A percentile compares a stretch with the other conserved stretches of the same genome.
Conservation (phyloP, 768 basidiomycete genomes). For the Lentinula detonsa region DNA sequence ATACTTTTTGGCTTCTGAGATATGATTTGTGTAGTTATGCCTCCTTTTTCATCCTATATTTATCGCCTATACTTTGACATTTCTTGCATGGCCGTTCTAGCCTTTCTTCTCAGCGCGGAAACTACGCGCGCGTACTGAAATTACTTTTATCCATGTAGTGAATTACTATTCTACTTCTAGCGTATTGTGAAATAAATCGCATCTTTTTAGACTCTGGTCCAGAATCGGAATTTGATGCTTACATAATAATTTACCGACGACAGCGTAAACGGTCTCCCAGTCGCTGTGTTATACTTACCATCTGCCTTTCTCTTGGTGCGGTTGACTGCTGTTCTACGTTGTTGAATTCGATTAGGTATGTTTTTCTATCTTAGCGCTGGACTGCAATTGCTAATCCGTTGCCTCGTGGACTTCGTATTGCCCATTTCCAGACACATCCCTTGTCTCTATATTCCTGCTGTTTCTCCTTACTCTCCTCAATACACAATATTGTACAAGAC, state of each 20-base stretch:
- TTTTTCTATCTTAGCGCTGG: neutral
- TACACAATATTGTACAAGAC: slow-evolving; percentile 2
- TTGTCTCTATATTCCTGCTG: slow-evolving; percentile 2
- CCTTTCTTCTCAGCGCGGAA: neutral
- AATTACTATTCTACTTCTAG: neutral
- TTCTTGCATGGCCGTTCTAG: neutral
- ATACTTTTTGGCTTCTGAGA: neutral
- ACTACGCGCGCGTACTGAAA: neutral
- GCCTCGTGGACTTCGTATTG: neutral
- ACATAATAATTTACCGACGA: neutral
- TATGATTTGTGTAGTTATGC: slow-evolving; percentile 4
- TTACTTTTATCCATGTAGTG: neutral
- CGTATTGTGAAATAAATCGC: slow-evolving; percentile 3
- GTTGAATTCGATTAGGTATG: neutral
- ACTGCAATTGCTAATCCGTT: neutral
- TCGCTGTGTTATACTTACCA: slow-evolving; percentile 2
- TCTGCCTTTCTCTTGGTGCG: neutral
- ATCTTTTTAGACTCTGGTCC: slow-evolving; percentile 1
- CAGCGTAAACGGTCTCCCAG: neutral
- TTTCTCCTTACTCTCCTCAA: slow-evolving; percentile 1
- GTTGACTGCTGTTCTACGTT: neutral
- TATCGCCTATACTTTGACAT: neutral
- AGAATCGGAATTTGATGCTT: neutral
- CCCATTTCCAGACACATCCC: slow-evolving; percentile 4
- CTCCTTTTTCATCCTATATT: slow-evolving; percentile 3